Conservation (phyloP, 2,329 filamentous ascomycete genomes). For the Exserohilum rostratum region DNA sequence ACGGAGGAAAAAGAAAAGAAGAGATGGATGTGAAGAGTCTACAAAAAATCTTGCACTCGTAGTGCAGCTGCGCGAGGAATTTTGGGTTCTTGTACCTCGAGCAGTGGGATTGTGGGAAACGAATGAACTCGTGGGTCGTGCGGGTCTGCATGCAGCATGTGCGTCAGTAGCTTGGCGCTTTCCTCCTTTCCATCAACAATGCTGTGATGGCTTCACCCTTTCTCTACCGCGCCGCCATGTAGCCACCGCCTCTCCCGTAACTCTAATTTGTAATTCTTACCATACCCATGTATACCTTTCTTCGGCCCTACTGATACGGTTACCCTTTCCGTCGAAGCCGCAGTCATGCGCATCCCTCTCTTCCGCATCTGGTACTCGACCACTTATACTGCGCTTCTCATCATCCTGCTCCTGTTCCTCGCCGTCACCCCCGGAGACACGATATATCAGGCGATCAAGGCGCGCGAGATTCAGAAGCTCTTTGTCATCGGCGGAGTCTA, state of each 20-base stretch:
- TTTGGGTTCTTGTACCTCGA: background rate
- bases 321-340: constrained; percentile 6
- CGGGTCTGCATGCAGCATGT: constrained; percentile 21
- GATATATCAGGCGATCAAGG: constrained; percentile 75
- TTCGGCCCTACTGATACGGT: constrained; percentile 5
- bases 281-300: constrained; percentile 28
- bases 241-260: constrained; percentile 17
- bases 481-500: constrained; percentile 81
- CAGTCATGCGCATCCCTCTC: constrained; percentile 59
- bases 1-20: background rate
- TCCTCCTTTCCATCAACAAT: constrained; percentile 16
- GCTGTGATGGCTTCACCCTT: constrained; percentile 19
- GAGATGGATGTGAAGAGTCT: too few relatives aligned
- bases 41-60: background rate
- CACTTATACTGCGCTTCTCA: constrained; percentile 76
- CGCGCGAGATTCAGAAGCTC: constrained; percentile 75
- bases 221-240: constrained; percentile 21
- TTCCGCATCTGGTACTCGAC: constrained; percentile 82
- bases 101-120: constrained; percentile 3
- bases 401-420: constrained; percentile 74
- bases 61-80: background rate
- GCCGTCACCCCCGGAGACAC: constrained; percentile 79
- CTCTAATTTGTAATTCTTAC: constrained; percentile 34
- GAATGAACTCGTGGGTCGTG: constrained; percentile 23
- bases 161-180: constrained; percentile 30